Conservation (phyloP, 495 filamentous ascomycete genomes). For the Lentithecium fluviatile region DNA sequence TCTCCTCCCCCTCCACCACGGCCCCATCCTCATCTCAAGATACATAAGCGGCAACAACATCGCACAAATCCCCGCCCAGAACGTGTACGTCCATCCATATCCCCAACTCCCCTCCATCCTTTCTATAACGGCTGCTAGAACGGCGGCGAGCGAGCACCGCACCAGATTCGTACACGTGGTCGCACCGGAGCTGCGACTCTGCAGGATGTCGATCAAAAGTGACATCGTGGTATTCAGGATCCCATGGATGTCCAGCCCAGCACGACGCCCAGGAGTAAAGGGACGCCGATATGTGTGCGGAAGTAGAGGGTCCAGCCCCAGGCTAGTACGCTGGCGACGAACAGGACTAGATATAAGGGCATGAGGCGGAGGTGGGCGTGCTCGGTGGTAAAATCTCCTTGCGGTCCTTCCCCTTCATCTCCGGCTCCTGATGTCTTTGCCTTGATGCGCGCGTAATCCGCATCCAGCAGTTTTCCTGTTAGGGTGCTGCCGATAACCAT, state of each 20-base stretch:
- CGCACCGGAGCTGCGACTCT: conserved; percentile 42
- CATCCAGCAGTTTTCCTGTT: conserved; percentile 49
- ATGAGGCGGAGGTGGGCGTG: conserved; percentile 43
- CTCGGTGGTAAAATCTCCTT: conserved; percentile 46
- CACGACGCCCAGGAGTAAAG: conserved; percentile 45
- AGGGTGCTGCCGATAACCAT: conserved; percentile 52
- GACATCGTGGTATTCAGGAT: conserved; percentile 45
- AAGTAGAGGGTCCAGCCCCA: conserved; percentile 44
- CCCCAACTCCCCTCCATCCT: conserved; percentile 44
- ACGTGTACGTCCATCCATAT: conserved; percentile 35
- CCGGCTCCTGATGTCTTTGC: too few species aligned
- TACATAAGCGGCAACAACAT: conserved; percentile 3
- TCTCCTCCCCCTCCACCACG: conserved; percentile 4
- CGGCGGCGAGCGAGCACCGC: conserved; percentile 46
- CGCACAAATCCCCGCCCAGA: conserved; percentile 7
- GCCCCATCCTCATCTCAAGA: conserved; percentile 6
- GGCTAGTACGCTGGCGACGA: conserved; percentile 41
- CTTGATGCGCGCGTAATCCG: conserved; percentile 46
- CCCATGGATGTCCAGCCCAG: conserved; percentile 46
- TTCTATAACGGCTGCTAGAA: conserved; percentile 42
- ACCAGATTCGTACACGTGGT: conserved; percentile 47
- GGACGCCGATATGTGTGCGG: conserved; percentile 26
- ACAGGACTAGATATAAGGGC: conserved; percentile 35
- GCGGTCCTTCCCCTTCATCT: too few species aligned
- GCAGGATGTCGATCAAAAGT: conserved; percentile 48